A percentile compares a stretch with the other conserved stretches of the same genome.
These are phyloP conservation scores for Calocybe gangraenosa DNA, from an alignment of 768 basidiomycete genomes.

Conservation along the genomic window DNA sequence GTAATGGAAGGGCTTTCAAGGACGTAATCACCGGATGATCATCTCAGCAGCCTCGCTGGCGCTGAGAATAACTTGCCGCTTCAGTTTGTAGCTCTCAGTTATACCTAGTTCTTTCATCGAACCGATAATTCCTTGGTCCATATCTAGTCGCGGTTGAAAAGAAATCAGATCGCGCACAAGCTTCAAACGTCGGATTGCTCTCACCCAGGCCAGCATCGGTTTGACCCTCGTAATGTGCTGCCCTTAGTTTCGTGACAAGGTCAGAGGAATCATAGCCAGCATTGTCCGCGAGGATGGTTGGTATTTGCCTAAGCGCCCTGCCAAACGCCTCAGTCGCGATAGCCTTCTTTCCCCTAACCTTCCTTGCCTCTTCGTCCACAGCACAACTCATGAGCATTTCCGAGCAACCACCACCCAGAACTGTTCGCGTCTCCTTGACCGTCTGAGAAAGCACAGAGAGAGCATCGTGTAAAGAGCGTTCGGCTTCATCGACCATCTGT, in stretches of 20 bases:
- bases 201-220: conserved; percentile 83
- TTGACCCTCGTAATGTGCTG: conserved; percentile 91
- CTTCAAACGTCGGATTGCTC: conserved; percentile 17
- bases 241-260: conserved; percentile 82
- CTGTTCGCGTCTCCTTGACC: conserved; percentile 92
- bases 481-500: conserved; percentile 99
- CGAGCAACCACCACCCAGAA: conserved; percentile 94
- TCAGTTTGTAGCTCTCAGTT: conserved; percentile 97
- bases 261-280: conserved; percentile 98
- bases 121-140: conserved; percentile 80
- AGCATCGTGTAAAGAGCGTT: conserved; percentile 95
- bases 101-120: conserved; percentile 88
- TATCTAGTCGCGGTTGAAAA: conserved; percentile 48
- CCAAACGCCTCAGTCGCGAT: conserved; percentile 92
- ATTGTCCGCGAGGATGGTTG: conserved; percentile 95
- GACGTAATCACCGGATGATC: conserved; percentile 77
- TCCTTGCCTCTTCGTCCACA: conserved; percentile 83
- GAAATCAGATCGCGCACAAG: background rate
- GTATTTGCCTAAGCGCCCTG: conserved; percentile 88
- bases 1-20: background rate
- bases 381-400: conserved; percentile 98
- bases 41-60: conserved; percentile 98
- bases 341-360: conserved; percentile 90
- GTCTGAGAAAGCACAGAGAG: conserved; percentile 97
- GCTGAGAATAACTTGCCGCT: conserved; percentile 90